Evolutionary conservation across 306 rosid genomes (phyloP).

Genomic region (Arachis stenosperma): DNA sequence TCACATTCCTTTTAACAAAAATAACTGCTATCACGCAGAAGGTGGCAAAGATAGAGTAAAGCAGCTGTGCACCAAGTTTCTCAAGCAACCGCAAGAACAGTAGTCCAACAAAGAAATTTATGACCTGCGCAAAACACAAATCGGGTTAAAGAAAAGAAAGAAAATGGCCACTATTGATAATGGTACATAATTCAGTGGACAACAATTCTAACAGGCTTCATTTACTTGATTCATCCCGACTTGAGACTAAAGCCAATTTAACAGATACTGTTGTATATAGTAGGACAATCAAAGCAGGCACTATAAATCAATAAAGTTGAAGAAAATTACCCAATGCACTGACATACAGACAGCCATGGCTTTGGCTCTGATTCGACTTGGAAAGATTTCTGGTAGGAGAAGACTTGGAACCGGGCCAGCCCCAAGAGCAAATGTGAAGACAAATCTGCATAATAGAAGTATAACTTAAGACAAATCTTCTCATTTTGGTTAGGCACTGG

Average conservation of each 20-base stretch:
- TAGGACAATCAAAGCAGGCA: slow-evolving; percentile 1
- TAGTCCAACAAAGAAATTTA: slow-evolving; percentile 93
- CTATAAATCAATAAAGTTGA: not conserved
- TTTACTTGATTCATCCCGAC: slow-evolving; percentile 19
- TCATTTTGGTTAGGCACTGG: too few species aligned
- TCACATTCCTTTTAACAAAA: slow-evolving; percentile 83
- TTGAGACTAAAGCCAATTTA: slow-evolving; percentile 8
- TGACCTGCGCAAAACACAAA: slow-evolving; percentile 59
- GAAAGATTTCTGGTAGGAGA: slow-evolving; percentile 92
- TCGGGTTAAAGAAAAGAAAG: slow-evolving; percentile 22
- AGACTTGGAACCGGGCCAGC: slow-evolving; percentile 99
- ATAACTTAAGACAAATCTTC: not conserved
- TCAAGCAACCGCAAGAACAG: slow-evolving; percentile 84
- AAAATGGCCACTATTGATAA: slow-evolving; percentile 12
- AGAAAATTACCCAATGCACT: slow-evolving; percentile 87
- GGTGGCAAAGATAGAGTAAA: slow-evolving; percentile 77
- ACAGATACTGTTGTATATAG: slow-evolving; percentile 4
- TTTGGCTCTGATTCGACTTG: slow-evolving; percentile 86
- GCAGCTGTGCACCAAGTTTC: slow-evolving; percentile 73
- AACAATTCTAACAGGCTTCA: slow-evolving; percentile 11
- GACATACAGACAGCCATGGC: slow-evolving; percentile 98
- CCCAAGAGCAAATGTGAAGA: slow-evolving; percentile 87
- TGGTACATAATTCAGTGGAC: not conserved
- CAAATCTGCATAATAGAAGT: slow-evolving; percentile 68
- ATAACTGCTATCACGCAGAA: slow-evolving; percentile 78